Evolutionary conservation across 768 basidiomycete species (phyloP).

Genomic region (Filobasidium wieringae): DNA sequence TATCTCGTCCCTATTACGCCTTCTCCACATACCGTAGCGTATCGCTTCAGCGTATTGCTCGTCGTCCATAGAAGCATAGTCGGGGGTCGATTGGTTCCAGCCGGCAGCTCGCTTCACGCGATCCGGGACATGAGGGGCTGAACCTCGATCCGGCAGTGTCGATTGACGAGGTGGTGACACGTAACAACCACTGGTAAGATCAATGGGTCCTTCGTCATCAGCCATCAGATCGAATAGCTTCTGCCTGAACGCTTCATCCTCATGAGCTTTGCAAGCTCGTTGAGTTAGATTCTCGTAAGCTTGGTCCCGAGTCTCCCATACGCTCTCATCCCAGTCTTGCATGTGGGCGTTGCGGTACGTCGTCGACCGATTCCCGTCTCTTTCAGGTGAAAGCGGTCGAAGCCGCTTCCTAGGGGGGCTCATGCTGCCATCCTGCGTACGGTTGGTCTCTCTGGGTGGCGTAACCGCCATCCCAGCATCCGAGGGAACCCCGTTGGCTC

Average conservation of each 20-base stretch:
- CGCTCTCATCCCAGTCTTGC: constrained; percentile 10
- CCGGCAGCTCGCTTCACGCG: neutral
- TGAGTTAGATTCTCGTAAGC: neutral
- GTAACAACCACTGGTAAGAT: constrained; percentile 11
- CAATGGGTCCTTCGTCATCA: constrained; percentile 38
- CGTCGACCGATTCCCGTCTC: neutral
- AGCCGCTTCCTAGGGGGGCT: constrained; percentile 27
- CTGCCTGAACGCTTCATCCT: constrained; percentile 57
- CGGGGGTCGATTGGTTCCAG: constrained; percentile 17
- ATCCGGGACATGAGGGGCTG: neutral
- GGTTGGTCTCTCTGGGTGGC: constrained; percentile 18
- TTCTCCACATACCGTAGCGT: constrained; percentile 70
- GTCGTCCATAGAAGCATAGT: constrained; percentile 57
- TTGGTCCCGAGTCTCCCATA: neutral
- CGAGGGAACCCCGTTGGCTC: constrained; percentile 24
- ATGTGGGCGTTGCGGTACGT: neutral
- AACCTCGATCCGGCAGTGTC: constrained; percentile 22
- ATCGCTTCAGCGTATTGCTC: constrained; percentile 84
- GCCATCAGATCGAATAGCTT: constrained; percentile 62
- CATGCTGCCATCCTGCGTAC: constrained; percentile 19
- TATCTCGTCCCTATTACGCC: constrained; percentile 28
- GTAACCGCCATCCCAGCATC: constrained; percentile 11
- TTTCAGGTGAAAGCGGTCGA: neutral
- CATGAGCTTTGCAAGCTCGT: constrained; percentile 44
- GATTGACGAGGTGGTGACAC: constrained; percentile 40